These are phyloP conservation scores for Tricholoma bakamatsutake DNA, from an alignment of 768 basidiomycete species.

Conservation along the genomic window DNA sequence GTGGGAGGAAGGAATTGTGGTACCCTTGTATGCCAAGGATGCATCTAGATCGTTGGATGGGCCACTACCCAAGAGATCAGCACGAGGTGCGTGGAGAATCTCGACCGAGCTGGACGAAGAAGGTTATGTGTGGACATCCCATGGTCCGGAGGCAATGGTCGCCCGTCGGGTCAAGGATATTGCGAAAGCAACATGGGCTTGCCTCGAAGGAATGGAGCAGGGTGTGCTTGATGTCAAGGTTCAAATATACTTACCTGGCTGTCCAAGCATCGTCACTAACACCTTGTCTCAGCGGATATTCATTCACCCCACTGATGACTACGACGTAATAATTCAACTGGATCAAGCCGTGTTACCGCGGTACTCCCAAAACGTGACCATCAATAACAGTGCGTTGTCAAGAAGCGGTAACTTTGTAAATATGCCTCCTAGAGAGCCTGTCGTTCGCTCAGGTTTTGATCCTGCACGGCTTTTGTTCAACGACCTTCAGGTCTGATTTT, in stretches of 20 bases:
- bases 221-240: constrained; percentile 59
- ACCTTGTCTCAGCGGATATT: constrained; percentile 62
- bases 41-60: constrained; percentile 19
- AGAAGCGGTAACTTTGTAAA: constrained; percentile 42
- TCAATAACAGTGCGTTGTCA: constrained; percentile 42
- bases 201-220: constrained; percentile 44
- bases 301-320: constrained; percentile 75
- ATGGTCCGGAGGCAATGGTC: constrained; percentile 61
- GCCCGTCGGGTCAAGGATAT: constrained; percentile 69
- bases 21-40: constrained; percentile 60
- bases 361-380: constrained; percentile 64
- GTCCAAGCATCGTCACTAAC: not conserved
- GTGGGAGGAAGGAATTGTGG: constrained; percentile 68
- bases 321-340: constrained; percentile 79
- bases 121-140: constrained; percentile 73
- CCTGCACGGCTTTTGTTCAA: constrained; percentile 60
- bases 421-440: constrained; percentile 23
- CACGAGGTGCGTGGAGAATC: constrained; percentile 64
- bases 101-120: constrained; percentile 70
- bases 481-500: constrained; percentile 63
- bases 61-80: constrained; percentile 19
- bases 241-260: constrained; percentile 6
- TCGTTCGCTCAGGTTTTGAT: constrained; percentile 69
- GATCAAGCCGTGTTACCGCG: constrained; percentile 59
- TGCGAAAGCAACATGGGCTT: constrained; percentile 66